Conservation (phyloP, 345 rosid genomes). For the Syzygium oleosum region DNA sequence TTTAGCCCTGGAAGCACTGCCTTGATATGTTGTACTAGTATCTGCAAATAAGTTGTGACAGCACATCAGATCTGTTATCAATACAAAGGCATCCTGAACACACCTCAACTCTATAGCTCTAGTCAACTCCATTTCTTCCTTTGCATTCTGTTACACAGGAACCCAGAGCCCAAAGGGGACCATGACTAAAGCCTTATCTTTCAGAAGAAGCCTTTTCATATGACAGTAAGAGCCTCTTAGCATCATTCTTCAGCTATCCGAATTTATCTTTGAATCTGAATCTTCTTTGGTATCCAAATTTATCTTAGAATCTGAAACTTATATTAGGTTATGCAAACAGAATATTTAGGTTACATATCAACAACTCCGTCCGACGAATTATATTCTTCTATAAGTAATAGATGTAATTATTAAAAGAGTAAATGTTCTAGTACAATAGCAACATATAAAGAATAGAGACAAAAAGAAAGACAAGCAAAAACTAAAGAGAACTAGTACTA, state of each 20-base stretch:
- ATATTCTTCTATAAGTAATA: background rate
- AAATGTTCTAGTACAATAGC: background rate
- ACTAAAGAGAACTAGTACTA: background rate
- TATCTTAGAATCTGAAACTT: background rate
- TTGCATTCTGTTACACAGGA: background rate
- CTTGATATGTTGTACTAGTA: constrained; percentile 84
- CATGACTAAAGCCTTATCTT: background rate
- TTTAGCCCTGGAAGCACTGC: constrained; percentile 75
- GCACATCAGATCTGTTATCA: background rate
- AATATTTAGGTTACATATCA: background rate
- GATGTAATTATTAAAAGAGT: background rate
- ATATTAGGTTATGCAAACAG: background rate
- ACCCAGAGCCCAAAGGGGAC: background rate
- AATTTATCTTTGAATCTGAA: background rate
- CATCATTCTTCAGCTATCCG: background rate
- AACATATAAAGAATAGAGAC: background rate
- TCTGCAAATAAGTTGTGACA: constrained; percentile 26
- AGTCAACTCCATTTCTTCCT: background rate
- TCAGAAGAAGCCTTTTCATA: background rate
- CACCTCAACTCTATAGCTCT: background rate
- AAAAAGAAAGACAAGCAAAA: background rate
- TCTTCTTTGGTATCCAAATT: background rate
- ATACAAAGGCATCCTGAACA: background rate
- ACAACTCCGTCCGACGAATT: background rate
- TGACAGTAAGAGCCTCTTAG: background rate